Evolutionary conservation across 257 asterid species (phyloP).

Genomic region (Solanum chiquidenum): DNA sequence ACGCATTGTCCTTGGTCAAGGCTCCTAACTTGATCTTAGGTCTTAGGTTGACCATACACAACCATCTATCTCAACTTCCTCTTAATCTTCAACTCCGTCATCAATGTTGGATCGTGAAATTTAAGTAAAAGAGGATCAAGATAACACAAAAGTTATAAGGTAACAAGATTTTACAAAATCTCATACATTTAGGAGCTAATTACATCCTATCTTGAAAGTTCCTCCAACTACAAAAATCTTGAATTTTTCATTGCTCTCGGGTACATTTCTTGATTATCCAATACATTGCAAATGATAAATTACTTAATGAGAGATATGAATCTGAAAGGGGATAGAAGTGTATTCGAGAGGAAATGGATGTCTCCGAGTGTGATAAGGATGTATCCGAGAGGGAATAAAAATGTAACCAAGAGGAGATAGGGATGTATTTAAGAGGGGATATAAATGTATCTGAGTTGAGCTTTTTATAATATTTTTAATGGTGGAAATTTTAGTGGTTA

Average conservation of each 20-base stretch:
- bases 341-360: background rate
- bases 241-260: background rate
- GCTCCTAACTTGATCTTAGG: background rate
- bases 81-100: background rate
- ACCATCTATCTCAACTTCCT: background rate
- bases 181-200: background rate
- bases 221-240: background rate
- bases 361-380: background rate
- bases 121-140: background rate
- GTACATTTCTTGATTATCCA: no score
- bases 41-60: background rate
- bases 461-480: no score
- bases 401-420: background rate
- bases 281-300: background rate
- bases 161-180: background rate
- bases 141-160: background rate
- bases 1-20: background rate
- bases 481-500: background rate
- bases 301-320: background rate
- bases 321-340: no score
- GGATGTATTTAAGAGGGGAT: background rate
- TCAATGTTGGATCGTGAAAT: background rate
- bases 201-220: background rate
- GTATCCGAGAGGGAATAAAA: no score
- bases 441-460: background rate